Conservation (phyloP, 1,139 yeast genomes). For the Blastobotrys malaysiensis region DNA sequence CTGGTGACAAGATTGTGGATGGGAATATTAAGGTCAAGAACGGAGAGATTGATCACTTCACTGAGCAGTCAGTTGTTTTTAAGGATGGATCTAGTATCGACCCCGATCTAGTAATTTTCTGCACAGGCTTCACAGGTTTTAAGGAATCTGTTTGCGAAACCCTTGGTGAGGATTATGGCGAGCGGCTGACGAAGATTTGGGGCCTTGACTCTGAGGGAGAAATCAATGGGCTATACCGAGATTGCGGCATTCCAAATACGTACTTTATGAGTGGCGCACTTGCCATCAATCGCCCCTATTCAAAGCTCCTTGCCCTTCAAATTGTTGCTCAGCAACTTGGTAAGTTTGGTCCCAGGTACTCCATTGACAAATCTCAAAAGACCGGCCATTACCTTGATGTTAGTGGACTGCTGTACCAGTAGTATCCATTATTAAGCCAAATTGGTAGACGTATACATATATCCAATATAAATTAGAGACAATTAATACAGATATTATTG, state of each 20-base stretch:
- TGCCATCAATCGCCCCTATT: constrained; percentile 17
- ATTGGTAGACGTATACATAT: no score
- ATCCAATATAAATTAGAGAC: no score
- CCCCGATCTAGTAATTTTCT: constrained; percentile 40
- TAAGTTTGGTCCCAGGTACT: constrained; percentile 13
- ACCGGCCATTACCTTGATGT: constrained; percentile 9
- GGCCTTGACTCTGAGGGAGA: constrained; percentile 23
- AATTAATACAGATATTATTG: no score
- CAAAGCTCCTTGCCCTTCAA: constrained; percentile 22
- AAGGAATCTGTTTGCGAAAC: constrained; percentile 38
- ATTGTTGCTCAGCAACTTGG: constrained; percentile 21
- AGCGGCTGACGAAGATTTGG: constrained; percentile 18
- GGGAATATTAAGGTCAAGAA: constrained; percentile 37
- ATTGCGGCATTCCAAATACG: constrained; percentile 18
- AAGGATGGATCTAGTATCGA: constrained; percentile 37
- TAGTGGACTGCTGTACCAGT: not conserved
- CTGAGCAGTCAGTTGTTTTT: constrained; percentile 36
- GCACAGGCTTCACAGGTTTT: constrained; percentile 44
- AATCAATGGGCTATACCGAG: constrained; percentile 17
- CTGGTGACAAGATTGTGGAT: constrained; percentile 37
- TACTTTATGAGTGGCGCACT: constrained; percentile 22
- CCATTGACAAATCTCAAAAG: constrained; percentile 16
- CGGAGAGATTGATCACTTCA: constrained; percentile 35
- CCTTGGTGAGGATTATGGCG: constrained; percentile 10
- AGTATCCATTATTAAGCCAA: no score